A percentile compares a stretch with the other conserved stretches of the same genome.
phyloP scores from a whole-genome alignment of 169 alveolate genomes.

The Neospora caninum region DNA sequence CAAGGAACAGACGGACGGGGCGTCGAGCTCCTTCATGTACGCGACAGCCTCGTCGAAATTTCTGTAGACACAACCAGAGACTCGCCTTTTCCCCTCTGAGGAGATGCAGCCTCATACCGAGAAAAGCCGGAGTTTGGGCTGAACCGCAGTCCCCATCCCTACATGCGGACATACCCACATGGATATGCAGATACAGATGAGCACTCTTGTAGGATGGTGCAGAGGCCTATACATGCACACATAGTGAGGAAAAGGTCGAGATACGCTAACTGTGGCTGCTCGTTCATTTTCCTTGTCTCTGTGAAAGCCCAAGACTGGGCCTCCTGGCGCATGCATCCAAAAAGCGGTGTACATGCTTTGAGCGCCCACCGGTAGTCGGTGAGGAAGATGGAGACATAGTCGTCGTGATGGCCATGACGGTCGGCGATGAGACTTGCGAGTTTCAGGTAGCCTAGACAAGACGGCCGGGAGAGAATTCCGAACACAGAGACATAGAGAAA shows the following conservation, averaged over 20 bases:
- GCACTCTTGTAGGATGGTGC: not conserved
- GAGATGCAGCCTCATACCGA: not conserved
- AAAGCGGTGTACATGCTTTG: not conserved
- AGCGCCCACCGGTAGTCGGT: not conserved
- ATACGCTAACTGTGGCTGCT: not conserved
- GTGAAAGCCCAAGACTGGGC: not conserved
- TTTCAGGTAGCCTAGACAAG: conserved; percentile 50
- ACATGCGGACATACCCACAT: not conserved
- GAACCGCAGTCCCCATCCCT: not conserved
- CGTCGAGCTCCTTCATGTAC: conserved; percentile 59
- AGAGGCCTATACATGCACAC: not conserved
- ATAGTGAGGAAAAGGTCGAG: not conserved
- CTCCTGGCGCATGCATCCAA: not conserved
- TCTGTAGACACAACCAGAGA: not conserved
- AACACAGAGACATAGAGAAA: not conserved
- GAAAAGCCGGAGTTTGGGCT: not conserved
- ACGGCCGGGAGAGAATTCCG: not conserved
- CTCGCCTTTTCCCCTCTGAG: not conserved
- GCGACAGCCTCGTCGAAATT: conserved; percentile 51
- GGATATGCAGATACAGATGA: not conserved
- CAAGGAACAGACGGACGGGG: conserved; percentile 66
- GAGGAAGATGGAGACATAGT: conserved; percentile 57
- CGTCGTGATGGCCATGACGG: conserved; percentile 68
- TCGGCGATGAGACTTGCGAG: conserved; percentile 62
- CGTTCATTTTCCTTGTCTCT: not conserved